Base-by-base conservation (phyloP, 768 basidiomycete genomes). In the Coprinellus micaceus region DNA sequence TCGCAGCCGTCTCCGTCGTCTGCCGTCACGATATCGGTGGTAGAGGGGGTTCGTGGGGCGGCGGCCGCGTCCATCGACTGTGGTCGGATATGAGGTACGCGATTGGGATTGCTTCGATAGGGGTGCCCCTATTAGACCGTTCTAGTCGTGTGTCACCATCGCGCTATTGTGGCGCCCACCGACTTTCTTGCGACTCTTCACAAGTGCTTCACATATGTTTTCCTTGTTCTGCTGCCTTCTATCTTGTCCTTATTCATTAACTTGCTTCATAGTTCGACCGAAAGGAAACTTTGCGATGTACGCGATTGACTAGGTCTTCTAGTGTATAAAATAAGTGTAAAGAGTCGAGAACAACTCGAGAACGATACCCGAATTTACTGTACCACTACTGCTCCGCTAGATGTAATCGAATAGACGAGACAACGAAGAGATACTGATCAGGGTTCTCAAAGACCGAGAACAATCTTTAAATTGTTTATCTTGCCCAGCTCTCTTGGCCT, bases 171-270 rank as follows among this genome's bases (percentile, higher is more conserved):
- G 12, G 17, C 48, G 22, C 26, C 11, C 15, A 22, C 29, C n/a
- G n/a, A n/a, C 48, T n/a, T 50, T 50, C 48, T 30, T 33, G 26
- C 28, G 22, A 29, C 48, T 50, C 48, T 50, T 50, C 48, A 50
- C 48, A 50, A 11, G 29, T 28, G n/a, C 48, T 50, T 50, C 48
- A 50, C 48, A 50, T 50, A 50, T 50, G 48, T 5, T n/a, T 30
- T 11, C 48, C n/a, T 50, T 47, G 19, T 28, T 24, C 22, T 13
- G 43, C 22, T n/a, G 21, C 25, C 48, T 50, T 50, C 48, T 50
- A 50, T 50, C 48, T 50, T 50, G 48, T 50, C 21, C 28, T 50
- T 50, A 50, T 50, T 50, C 48, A 36, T 50, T 50, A 50, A 50
- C 48, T 50, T 50, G 48, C 48, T 30, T 50, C 5, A 50, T 50